Conservation (phyloP, 2,329 filamentous ascomycete species). For the Calonectria multiphialidica region DNA sequence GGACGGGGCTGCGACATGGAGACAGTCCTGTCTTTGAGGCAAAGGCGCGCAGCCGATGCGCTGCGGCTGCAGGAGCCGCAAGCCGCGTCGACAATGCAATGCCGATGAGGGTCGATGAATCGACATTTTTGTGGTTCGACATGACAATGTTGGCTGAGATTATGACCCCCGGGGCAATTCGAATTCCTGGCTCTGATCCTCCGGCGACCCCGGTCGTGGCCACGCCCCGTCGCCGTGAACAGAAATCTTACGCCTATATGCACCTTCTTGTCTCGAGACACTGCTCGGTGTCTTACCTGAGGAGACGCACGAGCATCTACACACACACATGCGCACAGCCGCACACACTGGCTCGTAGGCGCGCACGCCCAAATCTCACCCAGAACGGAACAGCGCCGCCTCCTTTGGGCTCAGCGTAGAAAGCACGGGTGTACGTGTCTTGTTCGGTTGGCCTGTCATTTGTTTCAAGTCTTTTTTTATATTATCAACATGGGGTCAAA, state of each 20-base stretch:
- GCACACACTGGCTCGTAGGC: constrained; percentile 21
- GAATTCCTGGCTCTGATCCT: constrained; percentile 35
- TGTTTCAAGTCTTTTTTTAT: constrained; percentile 38
- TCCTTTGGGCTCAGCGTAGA: constrained; percentile 28
- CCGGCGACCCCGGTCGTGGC: constrained; percentile 24
- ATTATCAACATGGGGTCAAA: constrained; percentile 14
- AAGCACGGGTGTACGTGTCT: constrained; percentile 36
- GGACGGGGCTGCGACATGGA: constrained; percentile 33
- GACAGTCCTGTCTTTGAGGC: constrained; percentile 13
- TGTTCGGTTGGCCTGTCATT: constrained; percentile 37
- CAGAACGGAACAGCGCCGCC: constrained; percentile 31
- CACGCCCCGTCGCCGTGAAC: constrained; percentile 17
- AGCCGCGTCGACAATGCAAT: constrained; percentile 18
- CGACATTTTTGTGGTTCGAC: constrained; percentile 24
- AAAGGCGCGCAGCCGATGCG: constrained; percentile 20
- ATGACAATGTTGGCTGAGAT: constrained; percentile 34
- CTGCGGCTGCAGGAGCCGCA: constrained; percentile 19
- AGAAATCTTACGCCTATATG: constrained; percentile 8
- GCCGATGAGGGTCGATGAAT: constrained; percentile 18
- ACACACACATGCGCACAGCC: constrained; percentile 19
- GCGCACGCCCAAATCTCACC: constrained; percentile 35
- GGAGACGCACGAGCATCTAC: constrained; percentile 31
- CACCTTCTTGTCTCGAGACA: constrained; percentile 12
- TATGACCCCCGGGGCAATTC: constrained; percentile 35
- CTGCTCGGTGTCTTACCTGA: constrained; percentile 27